A percentile compares a stretch with the other conserved stretches of the same genome.
phyloP scores from a whole-genome alignment of 371 early-diverging fungal genomes.

The Coelomomyces lativittatus region DNA sequence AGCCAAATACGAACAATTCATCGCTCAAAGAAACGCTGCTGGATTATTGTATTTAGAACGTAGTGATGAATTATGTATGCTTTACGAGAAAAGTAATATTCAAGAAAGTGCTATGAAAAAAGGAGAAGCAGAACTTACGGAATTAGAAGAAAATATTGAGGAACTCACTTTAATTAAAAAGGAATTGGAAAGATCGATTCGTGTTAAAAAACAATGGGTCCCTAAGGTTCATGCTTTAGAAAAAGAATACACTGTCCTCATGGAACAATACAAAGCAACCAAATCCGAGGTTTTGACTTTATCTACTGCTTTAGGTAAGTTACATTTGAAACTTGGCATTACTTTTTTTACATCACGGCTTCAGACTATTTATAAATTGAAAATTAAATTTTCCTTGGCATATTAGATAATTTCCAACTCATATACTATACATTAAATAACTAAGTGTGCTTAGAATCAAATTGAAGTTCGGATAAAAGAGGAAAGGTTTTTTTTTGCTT shows the following conservation, averaged over 20 bases:
- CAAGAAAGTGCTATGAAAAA: slow-evolving; percentile 9
- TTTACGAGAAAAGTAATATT: slow-evolving; percentile 25
- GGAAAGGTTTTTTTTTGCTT: no score
- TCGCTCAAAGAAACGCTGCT: slow-evolving; percentile 18
- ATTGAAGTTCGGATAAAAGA: no score
- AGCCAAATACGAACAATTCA: slow-evolving; percentile 11
- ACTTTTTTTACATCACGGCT: no score
- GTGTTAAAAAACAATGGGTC: slow-evolving; percentile 2
- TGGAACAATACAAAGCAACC: slow-evolving; percentile 8
- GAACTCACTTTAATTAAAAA: slow-evolving; percentile 8
- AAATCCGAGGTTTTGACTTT: slow-evolving; percentile 8
- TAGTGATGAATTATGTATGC: slow-evolving; percentile 31
- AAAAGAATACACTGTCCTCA: slow-evolving; percentile 5
- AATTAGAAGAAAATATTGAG: slow-evolving; percentile 17
- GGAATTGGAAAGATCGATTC: slow-evolving; percentile 13
- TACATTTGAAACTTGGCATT: no score
- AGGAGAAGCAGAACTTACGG: slow-evolving; percentile 12
- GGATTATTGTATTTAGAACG: slow-evolving; percentile 24
- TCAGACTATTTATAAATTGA: no score
- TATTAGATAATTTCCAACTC: no score
- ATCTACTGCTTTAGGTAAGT: no score
- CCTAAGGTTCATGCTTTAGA: slow-evolving; percentile 2
- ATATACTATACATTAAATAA: no score
- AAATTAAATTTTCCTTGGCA: no score
- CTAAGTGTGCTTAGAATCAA: no score